Evolutionary conservation across 1,139 yeast species (phyloP).

Genomic region (Debaryomyces udenii): DNA sequence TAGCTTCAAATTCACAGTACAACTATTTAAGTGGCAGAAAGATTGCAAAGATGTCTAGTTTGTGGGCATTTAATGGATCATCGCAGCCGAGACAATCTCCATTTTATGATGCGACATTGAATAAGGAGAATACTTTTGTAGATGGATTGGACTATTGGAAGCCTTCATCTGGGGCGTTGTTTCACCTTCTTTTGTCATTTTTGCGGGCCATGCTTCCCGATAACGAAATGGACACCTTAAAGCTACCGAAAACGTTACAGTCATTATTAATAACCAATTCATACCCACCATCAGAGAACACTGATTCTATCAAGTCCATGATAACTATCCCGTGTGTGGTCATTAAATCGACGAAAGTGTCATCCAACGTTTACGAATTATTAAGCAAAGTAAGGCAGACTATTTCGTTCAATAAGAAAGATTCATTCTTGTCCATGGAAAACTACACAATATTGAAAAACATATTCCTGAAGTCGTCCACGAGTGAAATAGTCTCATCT

Average conservation of each 20-base stretch:
- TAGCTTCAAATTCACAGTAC: slow-evolving; percentile 79
- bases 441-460: slow-evolving; percentile 77
- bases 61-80: slow-evolving; percentile 78
- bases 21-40: slow-evolving; percentile 82
- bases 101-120: slow-evolving; percentile 46
- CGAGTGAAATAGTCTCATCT: slow-evolving; percentile 61
- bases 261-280: slow-evolving; percentile 61
- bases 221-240: slow-evolving; percentile 56
- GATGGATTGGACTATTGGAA: slow-evolving; percentile 81
- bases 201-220: slow-evolving; percentile 79
- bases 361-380: slow-evolving; percentile 49
- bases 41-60: slow-evolving; percentile 77
- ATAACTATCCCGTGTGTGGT: slow-evolving; percentile 63
- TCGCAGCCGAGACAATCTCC: slow-evolving; percentile 27
- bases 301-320: slow-evolving; percentile 39
- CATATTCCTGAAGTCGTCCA: slow-evolving; percentile 61
- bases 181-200: slow-evolving; percentile 77
- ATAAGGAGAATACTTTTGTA: slow-evolving; percentile 50
- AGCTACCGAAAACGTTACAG: slow-evolving; percentile 66
- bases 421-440: slow-evolving; percentile 71
- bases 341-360: slow-evolving; percentile 62
- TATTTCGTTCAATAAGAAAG: slow-evolving; percentile 69
- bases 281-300: slow-evolving; percentile 59
- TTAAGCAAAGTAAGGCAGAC: slow-evolving; percentile 63
- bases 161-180: slow-evolving; percentile 82